Evolutionary conservation across 1,284 basidiomycete species (phyloP), one percentile per base, ranked within the genome.

Genomic region (Mycena sp.): DNA sequence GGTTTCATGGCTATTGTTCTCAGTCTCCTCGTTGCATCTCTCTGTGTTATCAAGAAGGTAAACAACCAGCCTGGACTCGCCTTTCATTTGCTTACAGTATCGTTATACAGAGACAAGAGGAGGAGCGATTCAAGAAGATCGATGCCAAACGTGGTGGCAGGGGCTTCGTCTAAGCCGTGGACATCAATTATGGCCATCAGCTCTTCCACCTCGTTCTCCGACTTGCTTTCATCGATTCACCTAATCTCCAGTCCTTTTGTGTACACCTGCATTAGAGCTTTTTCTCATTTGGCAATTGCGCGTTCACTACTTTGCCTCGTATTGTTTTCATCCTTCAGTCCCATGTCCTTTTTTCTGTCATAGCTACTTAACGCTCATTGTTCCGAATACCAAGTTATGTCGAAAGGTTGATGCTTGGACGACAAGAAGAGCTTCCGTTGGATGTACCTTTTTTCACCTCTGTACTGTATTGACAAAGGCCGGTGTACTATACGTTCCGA

Each of bases 1-100:
- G 93, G 92, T 43, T 95, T 88, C 77, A 93, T 93, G 85, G 87
- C 89, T n/a, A 83, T 95, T 69, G 81, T 93, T 61, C 77, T 91
- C 46, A 81, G 82, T 61, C 81, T 95, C 67, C 86, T 95, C 76
- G 79, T 96, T 53, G 87, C 90, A 9, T 89, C 92, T 26, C 82
- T 92, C 62, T 95, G 93, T 79, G 85, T 95, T 53, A 94, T 96
- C 74, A 93, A 91, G 73, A 89, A 86, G 85, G 92, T 91, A 59
- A 48, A 77, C 71, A 43, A 57, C 21, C 29, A 38, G 40, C 25
- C n/a, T 11, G 19, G 48, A 45, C 32, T 51, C 51, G 28, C 14
- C 14, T 1, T 25, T 40, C 41, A 61, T 35, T 14, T 48, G 26
- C 69, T 56, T 60, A 71, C 58, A 65, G 9, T 55, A 63, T 50